Percentiles rank a stretch among this genome's conserved stretches.
These are phyloP conservation scores for Sporothrix phasma DNA, from an alignment of 2,329 filamentous ascomycete genomes.

Conservation along the genomic window DNA sequence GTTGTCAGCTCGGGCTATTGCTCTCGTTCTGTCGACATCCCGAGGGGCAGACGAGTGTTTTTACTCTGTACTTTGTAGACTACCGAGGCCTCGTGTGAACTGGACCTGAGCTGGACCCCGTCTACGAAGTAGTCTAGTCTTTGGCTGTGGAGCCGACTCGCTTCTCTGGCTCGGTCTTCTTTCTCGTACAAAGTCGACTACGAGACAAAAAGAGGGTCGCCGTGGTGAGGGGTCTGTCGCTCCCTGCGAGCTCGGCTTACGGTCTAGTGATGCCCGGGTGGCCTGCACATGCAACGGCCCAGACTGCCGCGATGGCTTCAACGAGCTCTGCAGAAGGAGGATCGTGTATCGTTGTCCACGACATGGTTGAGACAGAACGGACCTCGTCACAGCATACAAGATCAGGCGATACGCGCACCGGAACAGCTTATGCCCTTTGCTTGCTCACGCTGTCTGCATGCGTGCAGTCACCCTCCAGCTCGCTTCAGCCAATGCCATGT, in stretches of 20 bases:
- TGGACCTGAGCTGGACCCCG: background rate
- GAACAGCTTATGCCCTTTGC: background rate
- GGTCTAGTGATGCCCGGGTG: slow-evolving; percentile 11
- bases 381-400: background rate
- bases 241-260: slow-evolving; percentile 11
- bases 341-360: background rate
- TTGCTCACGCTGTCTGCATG: background rate
- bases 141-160: slow-evolving; percentile 9
- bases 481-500: background rate
- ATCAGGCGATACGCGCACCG: background rate
- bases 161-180: slow-evolving; percentile 7
- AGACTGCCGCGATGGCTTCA: background rate
- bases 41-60: background rate
- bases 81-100: background rate
- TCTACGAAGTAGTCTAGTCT: too few species aligned
- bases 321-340: background rate
- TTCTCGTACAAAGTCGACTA: slow-evolving; percentile 1
- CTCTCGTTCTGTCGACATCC: background rate
- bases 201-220: slow-evolving; percentile 2
- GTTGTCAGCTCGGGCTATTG: slow-evolving; percentile 9
- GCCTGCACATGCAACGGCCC: slow-evolving; percentile 1
- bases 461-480: background rate
- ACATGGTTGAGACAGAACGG: background rate
- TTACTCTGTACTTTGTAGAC: too few species aligned
- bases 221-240: slow-evolving; percentile 4